Percentiles rank a stretch among this genome's conserved stretches.
phyloP scores from a whole-genome alignment of 805 yeast species.

The Barnettozyma populi region DNA sequence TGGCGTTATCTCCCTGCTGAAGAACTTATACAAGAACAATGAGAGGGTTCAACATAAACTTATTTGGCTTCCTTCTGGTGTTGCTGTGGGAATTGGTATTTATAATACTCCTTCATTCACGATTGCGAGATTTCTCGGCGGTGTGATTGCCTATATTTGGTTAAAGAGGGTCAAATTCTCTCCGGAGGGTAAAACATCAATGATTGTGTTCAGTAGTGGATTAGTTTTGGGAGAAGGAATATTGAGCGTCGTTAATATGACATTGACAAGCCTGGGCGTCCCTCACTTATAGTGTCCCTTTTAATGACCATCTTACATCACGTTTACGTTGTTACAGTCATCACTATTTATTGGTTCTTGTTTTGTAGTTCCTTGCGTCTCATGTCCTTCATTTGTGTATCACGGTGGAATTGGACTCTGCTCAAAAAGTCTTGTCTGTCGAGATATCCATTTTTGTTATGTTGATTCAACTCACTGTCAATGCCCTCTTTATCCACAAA shows the following conservation, averaged over 20 bases:
- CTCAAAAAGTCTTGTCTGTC: conserved; percentile 87
- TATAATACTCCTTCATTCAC: conserved; percentile 93
- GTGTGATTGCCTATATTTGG: conserved; percentile 62
- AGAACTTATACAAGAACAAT: conserved; percentile 45
- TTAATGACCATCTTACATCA: background rate
- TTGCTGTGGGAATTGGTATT: conserved; percentile 95
- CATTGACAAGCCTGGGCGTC: conserved; percentile 61
- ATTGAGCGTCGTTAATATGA: conserved; percentile 76
- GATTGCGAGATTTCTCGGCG: conserved; percentile 88
- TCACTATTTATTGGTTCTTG: conserved; percentile 22
- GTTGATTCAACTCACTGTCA: conserved; percentile 70
- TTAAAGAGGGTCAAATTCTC: conserved; percentile 31
- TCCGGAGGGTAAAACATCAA: conserved; percentile 52
- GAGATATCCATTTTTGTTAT: conserved; percentile 85
- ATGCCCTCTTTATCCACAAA: conserved; percentile 86
- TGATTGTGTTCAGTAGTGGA: conserved; percentile 90
- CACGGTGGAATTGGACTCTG: conserved; percentile 52
- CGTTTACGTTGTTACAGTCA: background rate
- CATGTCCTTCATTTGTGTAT: conserved; percentile 33
- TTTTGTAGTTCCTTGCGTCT: conserved; percentile 30
- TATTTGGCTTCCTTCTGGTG: conserved; percentile 81
- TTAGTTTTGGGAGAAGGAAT: conserved; percentile 92
- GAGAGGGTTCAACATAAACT: conserved; percentile 34
- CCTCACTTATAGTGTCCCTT: conserved; percentile 48
- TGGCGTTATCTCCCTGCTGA: conserved; percentile 60